These are phyloP conservation scores for Jacaranda mimosifolia DNA, from an alignment of 257 asterid species.

Conservation along the genomic window DNA sequence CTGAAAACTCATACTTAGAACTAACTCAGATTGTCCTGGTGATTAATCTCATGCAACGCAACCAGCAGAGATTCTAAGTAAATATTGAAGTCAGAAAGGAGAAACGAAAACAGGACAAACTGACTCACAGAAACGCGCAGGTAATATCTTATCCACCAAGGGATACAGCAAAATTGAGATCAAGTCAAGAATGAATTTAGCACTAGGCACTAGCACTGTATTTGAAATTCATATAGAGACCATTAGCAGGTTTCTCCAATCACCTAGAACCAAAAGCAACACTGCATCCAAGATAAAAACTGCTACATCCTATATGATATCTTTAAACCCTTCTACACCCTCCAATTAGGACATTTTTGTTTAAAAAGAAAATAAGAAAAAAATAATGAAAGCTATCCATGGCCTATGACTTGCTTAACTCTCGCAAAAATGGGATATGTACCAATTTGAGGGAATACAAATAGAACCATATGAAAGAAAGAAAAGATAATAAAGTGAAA, in stretches of 20 bases:
- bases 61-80: not conserved
- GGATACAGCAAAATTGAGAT: conserved; percentile 1
- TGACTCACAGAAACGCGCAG: not conserved
- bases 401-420: not conserved
- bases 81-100: conserved; percentile 1
- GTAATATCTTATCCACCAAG: conserved; percentile 7
- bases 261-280: conserved; percentile 1
- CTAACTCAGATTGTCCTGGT: not conserved
- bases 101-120: conserved; percentile 10
- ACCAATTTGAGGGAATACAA: not conserved
- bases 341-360: not conserved
- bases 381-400: not conserved
- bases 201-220: not conserved
- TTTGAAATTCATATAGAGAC: not conserved
- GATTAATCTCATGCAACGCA: conserved; percentile 7
- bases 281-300: not conserved
- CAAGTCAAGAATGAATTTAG: not conserved
- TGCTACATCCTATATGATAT: not conserved
- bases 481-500: not conserved
- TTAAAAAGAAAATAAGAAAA: not conserved
- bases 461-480: not conserved
- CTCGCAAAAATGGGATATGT: not conserved
- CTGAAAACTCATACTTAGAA: not conserved
- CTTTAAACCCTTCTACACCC: not conserved
- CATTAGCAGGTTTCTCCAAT: no score